These are phyloP conservation scores for Trichoderma atroviride DNA, from an alignment of 2,329 filamentous ascomycete species.

Conservation along the genomic window DNA sequence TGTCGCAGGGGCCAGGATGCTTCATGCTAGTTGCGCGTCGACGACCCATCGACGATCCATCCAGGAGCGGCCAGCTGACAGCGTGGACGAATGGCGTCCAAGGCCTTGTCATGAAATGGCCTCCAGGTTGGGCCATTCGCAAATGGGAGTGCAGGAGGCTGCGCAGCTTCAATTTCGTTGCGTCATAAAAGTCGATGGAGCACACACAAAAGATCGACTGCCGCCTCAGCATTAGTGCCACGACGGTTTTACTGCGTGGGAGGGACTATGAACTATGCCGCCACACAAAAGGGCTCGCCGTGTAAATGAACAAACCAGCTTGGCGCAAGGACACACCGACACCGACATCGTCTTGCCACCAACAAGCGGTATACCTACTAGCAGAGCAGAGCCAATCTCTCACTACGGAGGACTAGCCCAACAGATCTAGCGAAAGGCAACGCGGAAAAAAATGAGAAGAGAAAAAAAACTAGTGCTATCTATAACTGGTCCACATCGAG, in stretches of 20 bases:
- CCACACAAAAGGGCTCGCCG: neutral
- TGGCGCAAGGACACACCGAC: neutral
- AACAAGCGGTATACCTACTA: slow-evolving; percentile 13
- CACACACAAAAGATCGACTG: slow-evolving; percentile 16
- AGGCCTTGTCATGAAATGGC: slow-evolving; percentile 15
- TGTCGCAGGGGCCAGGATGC: slow-evolving; percentile 25
- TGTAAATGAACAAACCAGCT: neutral
- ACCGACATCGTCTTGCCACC: neutral
- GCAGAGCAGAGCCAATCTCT: slow-evolving; percentile 4
- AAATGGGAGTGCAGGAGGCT: neutral
- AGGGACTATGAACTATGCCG: neutral
- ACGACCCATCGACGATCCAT: slow-evolving; percentile 25
- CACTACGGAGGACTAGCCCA: neutral
- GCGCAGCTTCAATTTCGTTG: slow-evolving; percentile 12
- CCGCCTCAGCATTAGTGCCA: slow-evolving; percentile 13
- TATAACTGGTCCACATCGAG: slow-evolving; percentile 8
- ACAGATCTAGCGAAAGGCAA: slow-evolving; percentile 13
- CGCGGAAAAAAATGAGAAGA: neutral
- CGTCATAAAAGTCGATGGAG: slow-evolving; percentile 19
- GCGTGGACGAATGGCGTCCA: slow-evolving; percentile 19
- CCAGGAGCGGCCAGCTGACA: neutral
- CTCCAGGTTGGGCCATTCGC: neutral
- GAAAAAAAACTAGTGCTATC: slow-evolving; percentile 8
- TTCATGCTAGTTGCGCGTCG: slow-evolving; percentile 23
- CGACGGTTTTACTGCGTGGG: neutral